Evolutionary conservation across 208 protist species (phyloP).

Genomic region (Leishmania lainsoni): DNA sequence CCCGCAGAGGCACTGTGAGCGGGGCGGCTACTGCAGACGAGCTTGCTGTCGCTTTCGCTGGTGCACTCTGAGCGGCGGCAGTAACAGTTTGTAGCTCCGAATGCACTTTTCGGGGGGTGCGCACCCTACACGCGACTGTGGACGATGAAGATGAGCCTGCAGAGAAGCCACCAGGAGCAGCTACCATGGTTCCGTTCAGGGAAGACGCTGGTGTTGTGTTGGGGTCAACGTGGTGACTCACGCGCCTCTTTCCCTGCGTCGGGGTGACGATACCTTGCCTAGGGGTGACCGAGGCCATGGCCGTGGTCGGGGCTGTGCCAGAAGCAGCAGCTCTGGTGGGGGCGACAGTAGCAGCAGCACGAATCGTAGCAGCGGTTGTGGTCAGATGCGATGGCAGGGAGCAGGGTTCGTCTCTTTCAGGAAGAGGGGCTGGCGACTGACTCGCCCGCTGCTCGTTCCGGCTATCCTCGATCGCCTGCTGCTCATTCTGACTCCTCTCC

Average conservation of each 20-base stretch:
- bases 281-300: not conserved
- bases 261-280: conserved; percentile 3
- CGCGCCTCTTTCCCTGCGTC: conserved; percentile 22
- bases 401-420: conserved; percentile 9
- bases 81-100: not conserved
- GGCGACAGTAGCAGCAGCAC: not conserved
- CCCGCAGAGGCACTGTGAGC: not conserved
- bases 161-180: not conserved
- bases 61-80: not conserved
- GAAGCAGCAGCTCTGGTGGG: conserved; percentile 5
- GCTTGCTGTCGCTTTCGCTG: conserved; percentile 5
- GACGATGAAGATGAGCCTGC: not conserved
- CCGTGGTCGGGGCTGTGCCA: not conserved
- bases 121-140: conserved; percentile 2
- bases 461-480: conserved; percentile 56
- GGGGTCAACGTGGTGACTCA: conserved; percentile 29
- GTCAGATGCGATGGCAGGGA: conserved; percentile 3
- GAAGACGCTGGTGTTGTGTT: not conserved
- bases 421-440: conserved; percentile 41
- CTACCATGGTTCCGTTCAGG: not conserved
- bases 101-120: conserved; percentile 17
- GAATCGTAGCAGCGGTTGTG: not conserved
- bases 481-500: conserved; percentile 48
- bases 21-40: not conserved
- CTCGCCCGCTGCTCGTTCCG: conserved; percentile 54